Evolutionary conservation across 1,139 yeast genomes (phyloP).

Genomic region (Lodderomyces metapsilosis): DNA sequence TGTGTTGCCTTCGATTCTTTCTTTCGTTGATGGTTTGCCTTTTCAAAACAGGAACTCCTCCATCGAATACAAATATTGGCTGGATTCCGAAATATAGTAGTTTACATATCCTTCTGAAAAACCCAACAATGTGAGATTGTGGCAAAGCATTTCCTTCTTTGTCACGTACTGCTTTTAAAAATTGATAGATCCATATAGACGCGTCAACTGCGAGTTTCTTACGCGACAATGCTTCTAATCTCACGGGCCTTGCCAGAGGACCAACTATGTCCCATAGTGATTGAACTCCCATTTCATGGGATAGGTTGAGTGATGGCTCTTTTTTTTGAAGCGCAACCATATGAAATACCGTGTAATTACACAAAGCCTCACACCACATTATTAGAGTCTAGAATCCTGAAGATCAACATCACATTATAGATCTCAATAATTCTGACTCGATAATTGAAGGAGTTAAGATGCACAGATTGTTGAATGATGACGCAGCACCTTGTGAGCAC

Average conservation of each 20-base stretch:
- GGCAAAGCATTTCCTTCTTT: constrained; percentile 74
- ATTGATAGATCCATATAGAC: constrained; percentile 97
- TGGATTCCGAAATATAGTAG: constrained; percentile 81
- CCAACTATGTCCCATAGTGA: constrained; percentile 92
- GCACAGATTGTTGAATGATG: too few species aligned
- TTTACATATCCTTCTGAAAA: constrained; percentile 90
- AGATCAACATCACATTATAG: too few species aligned
- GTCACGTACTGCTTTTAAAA: constrained; percentile 90
- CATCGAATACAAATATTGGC: constrained; percentile 97
- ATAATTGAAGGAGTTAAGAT: too few species aligned
- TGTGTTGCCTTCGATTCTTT: constrained; percentile 70
- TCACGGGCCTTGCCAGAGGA: constrained; percentile 87
- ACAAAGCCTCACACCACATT: too few species aligned
- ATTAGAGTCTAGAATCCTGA: too few species aligned
- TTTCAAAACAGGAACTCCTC: constrained; percentile 90
- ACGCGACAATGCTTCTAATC: constrained; percentile 76
- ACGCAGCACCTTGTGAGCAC: too few species aligned
- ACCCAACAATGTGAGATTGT: constrained; percentile 89
- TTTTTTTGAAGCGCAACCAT: too few species aligned
- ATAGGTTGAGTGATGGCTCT: not conserved
- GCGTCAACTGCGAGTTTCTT: constrained; percentile 93
- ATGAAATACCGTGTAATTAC: too few species aligned
- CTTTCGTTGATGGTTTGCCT: constrained; percentile 70
- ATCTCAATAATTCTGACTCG: too few species aligned
- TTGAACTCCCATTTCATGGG: constrained; percentile 82